Evolutionary conservation across 1,139 yeast species (phyloP).

Genomic region (Candida pseudocylindracea): DNA sequence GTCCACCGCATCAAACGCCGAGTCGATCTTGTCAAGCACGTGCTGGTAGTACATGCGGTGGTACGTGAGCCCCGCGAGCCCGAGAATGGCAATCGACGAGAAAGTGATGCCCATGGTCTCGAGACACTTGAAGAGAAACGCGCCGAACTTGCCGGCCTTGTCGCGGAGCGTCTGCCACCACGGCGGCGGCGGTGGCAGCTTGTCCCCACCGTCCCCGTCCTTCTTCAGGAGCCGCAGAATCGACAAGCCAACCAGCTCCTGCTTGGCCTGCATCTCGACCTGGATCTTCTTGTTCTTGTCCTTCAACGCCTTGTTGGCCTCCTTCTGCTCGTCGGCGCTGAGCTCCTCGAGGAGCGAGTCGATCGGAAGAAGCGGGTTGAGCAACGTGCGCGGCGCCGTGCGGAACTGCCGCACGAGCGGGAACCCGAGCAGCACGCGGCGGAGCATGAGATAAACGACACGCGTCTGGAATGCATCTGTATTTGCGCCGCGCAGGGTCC

Average conservation of each 20-base stretch:
- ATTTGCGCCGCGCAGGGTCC: no score
- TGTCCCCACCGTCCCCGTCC: constrained; percentile 4
- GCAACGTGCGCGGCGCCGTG: not conserved
- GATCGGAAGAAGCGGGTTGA: constrained; percentile 12
- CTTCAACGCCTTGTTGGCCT: constrained; percentile 8
- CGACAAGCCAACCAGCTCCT: constrained; percentile 3
- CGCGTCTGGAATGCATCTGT: no score
- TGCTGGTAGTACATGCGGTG: constrained; percentile 39
- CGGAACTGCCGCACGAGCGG: no score
- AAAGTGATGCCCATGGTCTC: constrained; percentile 62
- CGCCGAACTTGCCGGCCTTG: constrained; percentile 5
- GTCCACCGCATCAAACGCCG: constrained; percentile 48
- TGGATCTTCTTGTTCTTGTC: constrained; percentile 9
- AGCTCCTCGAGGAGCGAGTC: constrained; percentile 11
- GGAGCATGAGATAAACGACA: no score
- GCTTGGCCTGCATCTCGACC: constrained; percentile 3
- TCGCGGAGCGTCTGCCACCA: constrained; percentile 1
- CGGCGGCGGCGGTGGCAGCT: not conserved
- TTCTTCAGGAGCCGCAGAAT: constrained; percentile 1
- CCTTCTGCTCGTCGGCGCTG: constrained; percentile 11
- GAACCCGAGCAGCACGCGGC: no score
- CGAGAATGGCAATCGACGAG: constrained; percentile 50
- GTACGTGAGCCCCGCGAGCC: constrained; percentile 48
- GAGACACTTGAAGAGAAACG: constrained; percentile 25
- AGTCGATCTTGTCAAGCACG: constrained; percentile 40